Conservation (phyloP, 345 rosid genomes). For the Eucalyptus tenuipes region DNA sequence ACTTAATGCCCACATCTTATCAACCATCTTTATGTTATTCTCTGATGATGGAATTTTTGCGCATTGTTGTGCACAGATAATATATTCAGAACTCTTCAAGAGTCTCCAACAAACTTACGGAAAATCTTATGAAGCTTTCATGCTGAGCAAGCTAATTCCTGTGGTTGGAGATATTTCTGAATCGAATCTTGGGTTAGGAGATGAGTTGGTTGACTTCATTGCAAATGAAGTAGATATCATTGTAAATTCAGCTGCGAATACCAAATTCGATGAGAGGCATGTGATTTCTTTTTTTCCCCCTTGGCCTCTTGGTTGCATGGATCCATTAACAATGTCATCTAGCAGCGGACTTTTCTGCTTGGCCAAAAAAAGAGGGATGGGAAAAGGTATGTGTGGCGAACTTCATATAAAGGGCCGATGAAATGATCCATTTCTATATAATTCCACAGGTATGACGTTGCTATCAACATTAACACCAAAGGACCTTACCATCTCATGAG, state of each 20-base stretch:
- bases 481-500: constrained; percentile 61
- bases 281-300: background rate
- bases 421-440: background rate
- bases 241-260: constrained; percentile 75
- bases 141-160: constrained; percentile 75
- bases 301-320: background rate
- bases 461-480: constrained; percentile 57
- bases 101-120: constrained; percentile 62
- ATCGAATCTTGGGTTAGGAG: constrained; percentile 56
- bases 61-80: constrained; percentile 27
- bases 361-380: background rate
- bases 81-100: constrained; percentile 73
- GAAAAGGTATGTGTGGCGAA: background rate
- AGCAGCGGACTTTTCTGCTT: background rate
- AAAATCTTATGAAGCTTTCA: constrained; percentile 60
- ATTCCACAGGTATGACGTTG: constrained; percentile 57
- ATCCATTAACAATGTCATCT: background rate
- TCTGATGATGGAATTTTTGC: background rate
- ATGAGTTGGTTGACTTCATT: constrained; percentile 41
- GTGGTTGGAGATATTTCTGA: constrained; percentile 67
- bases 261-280: constrained; percentile 41
- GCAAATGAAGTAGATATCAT: constrained; percentile 55
- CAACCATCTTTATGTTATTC: background rate
- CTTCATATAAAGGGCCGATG: background rate
- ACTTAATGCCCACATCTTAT: background rate